Conservation (phyloP, 768 basidiomycete species). For the Tremella yokohamensis region DNA sequence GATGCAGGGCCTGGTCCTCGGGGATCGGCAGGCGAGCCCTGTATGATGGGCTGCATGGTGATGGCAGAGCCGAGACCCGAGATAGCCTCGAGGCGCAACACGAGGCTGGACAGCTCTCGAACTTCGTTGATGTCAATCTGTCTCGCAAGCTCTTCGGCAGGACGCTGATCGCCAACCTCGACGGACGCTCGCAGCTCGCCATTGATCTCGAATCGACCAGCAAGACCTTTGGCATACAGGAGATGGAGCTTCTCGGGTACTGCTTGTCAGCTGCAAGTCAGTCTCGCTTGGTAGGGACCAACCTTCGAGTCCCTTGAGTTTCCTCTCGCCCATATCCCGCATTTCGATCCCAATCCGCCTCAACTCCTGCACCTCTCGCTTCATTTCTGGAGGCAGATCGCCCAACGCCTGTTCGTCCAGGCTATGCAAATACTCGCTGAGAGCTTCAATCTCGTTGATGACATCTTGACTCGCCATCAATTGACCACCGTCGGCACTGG, state of each 20-base stretch:
- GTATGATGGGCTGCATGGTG: conserved; percentile 10
- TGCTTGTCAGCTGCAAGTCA: conserved; percentile 19
- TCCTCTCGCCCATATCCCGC: conserved; percentile 77
- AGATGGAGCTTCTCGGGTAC: conserved; percentile 80
- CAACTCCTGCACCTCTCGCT: conserved; percentile 65
- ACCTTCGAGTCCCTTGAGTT: conserved; percentile 86
- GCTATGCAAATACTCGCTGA: conserved; percentile 58
- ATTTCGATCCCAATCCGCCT: conserved; percentile 67
- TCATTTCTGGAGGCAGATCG: conserved; percentile 47
- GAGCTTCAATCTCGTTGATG: conserved; percentile 53
- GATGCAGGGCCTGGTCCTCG: not conserved
- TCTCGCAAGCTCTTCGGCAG: conserved; percentile 8
- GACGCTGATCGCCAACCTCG: conserved; percentile 35
- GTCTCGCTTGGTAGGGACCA: conserved; percentile 6
- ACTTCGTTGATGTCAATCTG: conserved; percentile 61
- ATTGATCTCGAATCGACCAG: conserved; percentile 63
- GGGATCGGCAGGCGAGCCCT: conserved; percentile 10
- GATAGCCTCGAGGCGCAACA: conserved; percentile 75
- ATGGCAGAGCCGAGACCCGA: conserved; percentile 61
- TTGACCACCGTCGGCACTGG: conserved; percentile 83
- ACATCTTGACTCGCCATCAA: conserved; percentile 88
- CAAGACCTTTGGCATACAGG: conserved; percentile 72
- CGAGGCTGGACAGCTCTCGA: conserved; percentile 66
- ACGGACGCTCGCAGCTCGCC: conserved; percentile 44
- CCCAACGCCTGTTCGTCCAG: conserved; percentile 47